These are phyloP conservation scores for Myriosclerotinia scirpicola DNA, from an alignment of 2,329 filamentous ascomycete species.

Conservation along the genomic window DNA sequence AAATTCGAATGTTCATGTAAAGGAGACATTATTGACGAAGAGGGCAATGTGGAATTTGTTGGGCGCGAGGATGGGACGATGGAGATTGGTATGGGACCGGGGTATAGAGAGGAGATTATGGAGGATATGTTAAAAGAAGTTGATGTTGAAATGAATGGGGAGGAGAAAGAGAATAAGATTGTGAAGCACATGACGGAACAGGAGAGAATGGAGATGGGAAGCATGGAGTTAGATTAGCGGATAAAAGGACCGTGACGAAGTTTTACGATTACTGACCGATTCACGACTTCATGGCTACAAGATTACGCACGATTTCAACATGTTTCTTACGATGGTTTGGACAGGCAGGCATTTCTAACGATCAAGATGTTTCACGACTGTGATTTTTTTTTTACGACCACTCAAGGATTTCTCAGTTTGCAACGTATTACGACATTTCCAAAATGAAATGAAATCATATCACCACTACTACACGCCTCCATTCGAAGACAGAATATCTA, in stretches of 20 bases:
- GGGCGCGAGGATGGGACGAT: constrained; percentile 1
- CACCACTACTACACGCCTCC: neutral
- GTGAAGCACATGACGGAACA: neutral
- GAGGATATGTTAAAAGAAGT: neutral
- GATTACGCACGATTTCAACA: neutral
- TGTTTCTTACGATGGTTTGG: neutral
- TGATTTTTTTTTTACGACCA: neutral
- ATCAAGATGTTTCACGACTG: neutral
- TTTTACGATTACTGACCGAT: neutral
- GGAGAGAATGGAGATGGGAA: neutral
- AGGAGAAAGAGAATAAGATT: neutral
- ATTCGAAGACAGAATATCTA: neutral
- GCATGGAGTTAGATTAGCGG: neutral
- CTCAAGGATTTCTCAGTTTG: neutral
- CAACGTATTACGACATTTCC: neutral
- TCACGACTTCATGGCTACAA: neutral
- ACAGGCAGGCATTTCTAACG: neutral
- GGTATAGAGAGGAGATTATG: constrained; percentile 15
- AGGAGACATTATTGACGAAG: constrained; percentile 7
- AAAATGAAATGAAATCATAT: neutral
- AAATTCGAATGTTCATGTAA: constrained; percentile 65
- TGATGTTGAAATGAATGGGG: neutral
- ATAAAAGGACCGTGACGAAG: neutral
- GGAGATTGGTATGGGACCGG: neutral
- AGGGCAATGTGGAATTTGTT: constrained; percentile 20